Conservation (phyloP, 768 basidiomycete genomes). For the Lactarius vividus region DNA sequence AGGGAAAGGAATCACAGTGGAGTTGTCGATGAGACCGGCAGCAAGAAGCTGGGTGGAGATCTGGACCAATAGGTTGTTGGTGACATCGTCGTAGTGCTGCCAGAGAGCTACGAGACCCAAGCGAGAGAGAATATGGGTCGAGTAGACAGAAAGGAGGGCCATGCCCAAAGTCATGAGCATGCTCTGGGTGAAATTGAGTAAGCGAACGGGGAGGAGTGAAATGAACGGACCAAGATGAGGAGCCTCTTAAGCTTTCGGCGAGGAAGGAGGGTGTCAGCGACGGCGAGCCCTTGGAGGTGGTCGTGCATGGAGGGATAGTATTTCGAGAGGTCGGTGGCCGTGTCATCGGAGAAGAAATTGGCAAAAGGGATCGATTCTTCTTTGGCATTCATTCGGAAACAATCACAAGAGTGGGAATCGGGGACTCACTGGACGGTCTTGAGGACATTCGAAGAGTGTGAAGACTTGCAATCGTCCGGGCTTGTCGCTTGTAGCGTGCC, state of each 20-base stretch:
- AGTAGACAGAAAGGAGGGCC: constrained; percentile 22
- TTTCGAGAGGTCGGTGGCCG: constrained; percentile 16
- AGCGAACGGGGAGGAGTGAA: neutral
- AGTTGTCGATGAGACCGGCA: constrained; percentile 16
- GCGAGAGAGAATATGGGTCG: constrained; percentile 17
- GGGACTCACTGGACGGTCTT: neutral
- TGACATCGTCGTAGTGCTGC: constrained; percentile 12
- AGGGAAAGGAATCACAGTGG: constrained; percentile 6
- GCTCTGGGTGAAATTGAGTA: constrained; percentile 12
- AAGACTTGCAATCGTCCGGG: constrained; percentile 7
- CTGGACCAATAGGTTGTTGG: constrained; percentile 13
- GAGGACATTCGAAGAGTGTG: neutral
- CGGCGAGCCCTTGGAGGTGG: constrained; percentile 5
- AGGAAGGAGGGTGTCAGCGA: constrained; percentile 9
- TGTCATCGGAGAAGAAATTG: constrained; percentile 20
- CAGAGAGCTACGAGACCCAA: constrained; percentile 11
- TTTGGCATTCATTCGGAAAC: neutral
- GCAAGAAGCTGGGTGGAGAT: constrained; percentile 13
- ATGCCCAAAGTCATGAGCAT: constrained; percentile 24
- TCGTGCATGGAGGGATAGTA: constrained; percentile 23
- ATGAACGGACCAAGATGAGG: constrained; percentile 18
- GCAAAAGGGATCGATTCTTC: constrained; percentile 3
- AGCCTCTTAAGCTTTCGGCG: constrained; percentile 23
- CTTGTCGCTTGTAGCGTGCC: constrained; percentile 11
- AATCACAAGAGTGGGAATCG: neutral